Evolutionary conservation across 768 basidiomycete species (phyloP), one percentile per base, ranked within the genome.

Genomic region (Termitomyces sp.): DNA sequence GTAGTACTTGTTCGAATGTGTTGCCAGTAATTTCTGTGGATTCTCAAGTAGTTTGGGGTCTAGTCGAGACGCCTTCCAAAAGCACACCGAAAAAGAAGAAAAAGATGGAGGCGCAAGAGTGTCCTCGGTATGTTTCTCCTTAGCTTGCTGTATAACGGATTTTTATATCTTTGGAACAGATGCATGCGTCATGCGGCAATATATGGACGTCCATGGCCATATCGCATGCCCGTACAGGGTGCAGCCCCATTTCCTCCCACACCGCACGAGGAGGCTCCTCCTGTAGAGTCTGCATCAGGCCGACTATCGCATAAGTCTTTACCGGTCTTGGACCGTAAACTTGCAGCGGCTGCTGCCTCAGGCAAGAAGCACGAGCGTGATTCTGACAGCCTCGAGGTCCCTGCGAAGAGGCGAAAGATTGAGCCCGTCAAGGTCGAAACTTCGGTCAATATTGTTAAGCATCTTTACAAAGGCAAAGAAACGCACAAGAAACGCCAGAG

Each of bases 131-230:
- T 61, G 80, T 72, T 53, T 34, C 58, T 60, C 24, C 41, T 59
- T 22, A 16, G 59, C 50, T 62, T 58, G 60, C 53, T 43, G 18
- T 22, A 2, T 49, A 42, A 63, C 50, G 51, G 24, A 22, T 43
- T 26, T 18, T 54, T 42, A 43, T 41, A 7, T 13, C 8, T 16
- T 46, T 46, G 42, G 27, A 31, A 48, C 44, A 91, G 90, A 58
- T 92, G 90, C 68, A 78, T 92, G 70, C 86, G 90, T 20, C 90
- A 92, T 69, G 81, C 77, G 63, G 89, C 87, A 12, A 92, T 92
- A 57, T 92, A 92, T 70, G 79, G 77, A 2, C 75, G 79, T 54
- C 69, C 79, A 2, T 92, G 90, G 90, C 90, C 90, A 22, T 74
- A 76, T 49, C 86, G 90, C 54, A 65, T 82, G 16, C 73, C 80